Evolutionary conservation across 83 land plant genomes (phyloP).

Genomic region (Diphasiastrum complanatum): DNA sequence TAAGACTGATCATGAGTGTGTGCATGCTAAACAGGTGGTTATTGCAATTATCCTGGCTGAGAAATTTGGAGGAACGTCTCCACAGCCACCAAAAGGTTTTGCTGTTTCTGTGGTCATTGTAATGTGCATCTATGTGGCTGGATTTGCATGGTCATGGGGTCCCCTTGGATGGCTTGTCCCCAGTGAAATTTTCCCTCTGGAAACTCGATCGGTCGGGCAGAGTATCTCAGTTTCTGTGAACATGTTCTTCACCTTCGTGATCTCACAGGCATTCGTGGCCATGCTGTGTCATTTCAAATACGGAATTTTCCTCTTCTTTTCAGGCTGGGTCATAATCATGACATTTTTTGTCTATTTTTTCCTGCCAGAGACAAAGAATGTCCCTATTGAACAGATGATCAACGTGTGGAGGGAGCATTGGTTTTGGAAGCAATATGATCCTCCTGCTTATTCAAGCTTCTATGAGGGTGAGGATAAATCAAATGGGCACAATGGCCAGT

Average conservation of each 20-base stretch:
- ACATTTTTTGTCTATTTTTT: constrained; percentile 8
- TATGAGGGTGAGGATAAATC: no score
- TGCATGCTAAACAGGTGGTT: background rate
- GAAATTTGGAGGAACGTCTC: background rate
- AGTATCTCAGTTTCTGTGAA: constrained; percentile 12
- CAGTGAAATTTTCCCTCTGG: constrained; percentile 15
- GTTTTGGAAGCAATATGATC: constrained; percentile 20
- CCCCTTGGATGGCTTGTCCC: constrained; percentile 12
- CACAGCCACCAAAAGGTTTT: background rate
- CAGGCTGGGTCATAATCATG: constrained; percentile 1
- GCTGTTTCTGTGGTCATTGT: constrained; percentile 3
- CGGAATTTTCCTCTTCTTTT: constrained; percentile 9
- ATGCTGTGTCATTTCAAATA: constrained; percentile 7
- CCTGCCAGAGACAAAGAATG: constrained; percentile 10
- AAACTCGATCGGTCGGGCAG: constrained; percentile 11
- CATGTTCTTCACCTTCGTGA: constrained; percentile 14
- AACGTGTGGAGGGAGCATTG: constrained; percentile 15
- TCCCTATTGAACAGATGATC: constrained; percentile 2
- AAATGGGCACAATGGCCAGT: no score
- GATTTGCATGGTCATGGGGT: constrained; percentile 18
- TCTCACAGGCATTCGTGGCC: constrained; percentile 10
- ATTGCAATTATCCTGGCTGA: constrained; percentile 4
- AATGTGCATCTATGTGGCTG: constrained; percentile 9
- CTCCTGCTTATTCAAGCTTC: no score
- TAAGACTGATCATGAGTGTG: background rate